Evolutionary conservation across 257 asterid species (phyloP).

Genomic region (Solanum paucissectum): DNA sequence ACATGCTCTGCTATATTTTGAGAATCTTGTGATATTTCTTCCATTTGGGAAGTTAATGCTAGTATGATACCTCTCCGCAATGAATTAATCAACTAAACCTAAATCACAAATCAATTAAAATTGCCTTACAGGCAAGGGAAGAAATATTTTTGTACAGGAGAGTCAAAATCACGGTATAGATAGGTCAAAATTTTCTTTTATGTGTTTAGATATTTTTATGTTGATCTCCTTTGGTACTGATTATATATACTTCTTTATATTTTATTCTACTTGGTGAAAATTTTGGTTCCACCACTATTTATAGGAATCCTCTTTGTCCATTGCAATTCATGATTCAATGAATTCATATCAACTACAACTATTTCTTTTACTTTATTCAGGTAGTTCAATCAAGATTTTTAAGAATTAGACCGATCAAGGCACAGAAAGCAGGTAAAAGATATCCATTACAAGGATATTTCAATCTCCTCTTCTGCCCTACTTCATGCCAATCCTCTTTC

Average conservation of each 20-base stretch:
- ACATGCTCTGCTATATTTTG: constrained; percentile 37
- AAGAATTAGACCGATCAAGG: neutral
- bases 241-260: neutral
- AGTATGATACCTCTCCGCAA: neutral
- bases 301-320: neutral
- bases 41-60: neutral
- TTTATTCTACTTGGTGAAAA: neutral
- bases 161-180: neutral
- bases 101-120: no score
- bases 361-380: neutral
- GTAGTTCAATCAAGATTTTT: neutral
- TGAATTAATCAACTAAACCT: neutral
- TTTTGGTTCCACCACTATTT: neutral
- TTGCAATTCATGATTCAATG: neutral
- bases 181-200: neutral
- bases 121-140: neutral
- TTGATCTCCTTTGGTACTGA: neutral
- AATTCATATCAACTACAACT: neutral
- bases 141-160: neutral
- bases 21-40: neutral
- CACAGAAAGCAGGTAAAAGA: neutral
- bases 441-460: neutral
- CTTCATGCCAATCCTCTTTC: neutral
- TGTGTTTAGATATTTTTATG: neutral
- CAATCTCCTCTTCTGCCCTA: neutral